phyloP scores from a whole-genome alignment of 192 early-diverging fungal species.

The Cladochytrium replicatum region DNA sequence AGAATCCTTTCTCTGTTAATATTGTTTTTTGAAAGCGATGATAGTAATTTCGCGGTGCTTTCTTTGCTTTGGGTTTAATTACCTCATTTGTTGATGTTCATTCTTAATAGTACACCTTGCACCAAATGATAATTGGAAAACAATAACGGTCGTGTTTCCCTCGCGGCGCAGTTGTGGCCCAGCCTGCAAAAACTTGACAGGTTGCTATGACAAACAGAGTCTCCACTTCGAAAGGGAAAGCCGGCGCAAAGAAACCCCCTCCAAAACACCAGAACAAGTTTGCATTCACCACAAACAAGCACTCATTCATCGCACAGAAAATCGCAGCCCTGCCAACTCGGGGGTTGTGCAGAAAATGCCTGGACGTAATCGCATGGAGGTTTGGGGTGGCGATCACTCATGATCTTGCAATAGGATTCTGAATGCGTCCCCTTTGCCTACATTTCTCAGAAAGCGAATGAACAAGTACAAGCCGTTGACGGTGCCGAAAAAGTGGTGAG shows the following conservation, averaged over 20 bases:
- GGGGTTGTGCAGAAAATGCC: slow-evolving; percentile 51
- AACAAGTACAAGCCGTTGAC: slow-evolving; percentile 97
- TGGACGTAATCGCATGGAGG: slow-evolving; percentile 43
- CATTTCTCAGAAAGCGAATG: slow-evolving; percentile 85
- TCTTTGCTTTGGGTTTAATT: too few relatives aligned
- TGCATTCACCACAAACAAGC: slow-evolving; percentile 80
- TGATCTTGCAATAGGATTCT: neutral
- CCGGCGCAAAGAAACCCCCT: slow-evolving; percentile 56
- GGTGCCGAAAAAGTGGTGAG: slow-evolving; percentile 76
- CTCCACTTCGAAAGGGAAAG: slow-evolving; percentile 39
- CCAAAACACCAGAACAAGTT: slow-evolving; percentile 87
- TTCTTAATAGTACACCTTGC: too few relatives aligned
- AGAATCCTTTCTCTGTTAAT: neutral
- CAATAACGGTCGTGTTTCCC: too few relatives aligned
- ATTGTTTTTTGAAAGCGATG: too few relatives aligned
- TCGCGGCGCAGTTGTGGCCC: too few relatives aligned
- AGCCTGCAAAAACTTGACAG: too few relatives aligned
- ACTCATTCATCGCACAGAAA: slow-evolving; percentile 62
- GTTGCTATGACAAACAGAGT: slow-evolving; percentile 22
- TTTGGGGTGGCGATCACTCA: slow-evolving; percentile 3
- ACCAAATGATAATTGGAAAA: too few relatives aligned
- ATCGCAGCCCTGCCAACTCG: slow-evolving; percentile 70
- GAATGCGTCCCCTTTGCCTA: slow-evolving; percentile 51
- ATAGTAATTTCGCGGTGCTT: too few relatives aligned
- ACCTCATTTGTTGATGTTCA: too few relatives aligned